Evolutionary conservation across 2,329 filamentous ascomycete genomes (phyloP).

Genomic region (Zelopaecilomyces penicillatus): DNA sequence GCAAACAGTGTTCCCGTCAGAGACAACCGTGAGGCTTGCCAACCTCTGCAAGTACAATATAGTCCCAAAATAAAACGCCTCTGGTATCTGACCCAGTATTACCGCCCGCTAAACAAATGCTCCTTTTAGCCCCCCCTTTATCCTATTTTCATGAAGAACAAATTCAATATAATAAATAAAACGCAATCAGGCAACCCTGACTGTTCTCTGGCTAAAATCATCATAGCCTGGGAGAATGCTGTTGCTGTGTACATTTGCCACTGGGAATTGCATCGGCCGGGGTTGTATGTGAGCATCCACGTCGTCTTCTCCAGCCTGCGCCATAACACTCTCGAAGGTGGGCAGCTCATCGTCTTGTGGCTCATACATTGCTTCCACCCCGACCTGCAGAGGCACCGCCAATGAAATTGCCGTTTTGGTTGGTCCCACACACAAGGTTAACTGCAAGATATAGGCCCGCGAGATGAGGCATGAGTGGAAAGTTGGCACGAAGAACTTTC

Average conservation of each 20-base stretch:
- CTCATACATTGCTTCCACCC: conserved; percentile 31
- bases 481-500: conserved; percentile 45
- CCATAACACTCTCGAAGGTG: conserved; percentile 41
- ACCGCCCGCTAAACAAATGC: too few species aligned
- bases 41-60: too few species aligned
- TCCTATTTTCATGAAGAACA: neutral
- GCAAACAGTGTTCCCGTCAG: too few species aligned
- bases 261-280: conserved; percentile 28
- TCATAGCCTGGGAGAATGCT: conserved; percentile 32
- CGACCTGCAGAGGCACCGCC: conserved; percentile 43
- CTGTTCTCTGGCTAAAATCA: conserved; percentile 21
- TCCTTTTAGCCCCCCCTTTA: too few species aligned
- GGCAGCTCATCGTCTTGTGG: conserved; percentile 31
- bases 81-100: too few species aligned
- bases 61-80: too few species aligned
- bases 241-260: conserved; percentile 22
- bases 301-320: conserved; percentile 32
- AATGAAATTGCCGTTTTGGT: conserved; percentile 36
- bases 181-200: conserved; percentile 15
- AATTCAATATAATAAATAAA: conserved; percentile 1
- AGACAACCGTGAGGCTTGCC: too few species aligned
- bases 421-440: conserved; percentile 35
- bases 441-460: conserved; percentile 44
- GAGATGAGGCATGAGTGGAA: conserved; percentile 52
- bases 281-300: conserved; percentile 36